These are phyloP conservation scores for Aspergillus proliferans DNA, from an alignment of 2,329 filamentous ascomycete genomes.

Conservation along the genomic window DNA sequence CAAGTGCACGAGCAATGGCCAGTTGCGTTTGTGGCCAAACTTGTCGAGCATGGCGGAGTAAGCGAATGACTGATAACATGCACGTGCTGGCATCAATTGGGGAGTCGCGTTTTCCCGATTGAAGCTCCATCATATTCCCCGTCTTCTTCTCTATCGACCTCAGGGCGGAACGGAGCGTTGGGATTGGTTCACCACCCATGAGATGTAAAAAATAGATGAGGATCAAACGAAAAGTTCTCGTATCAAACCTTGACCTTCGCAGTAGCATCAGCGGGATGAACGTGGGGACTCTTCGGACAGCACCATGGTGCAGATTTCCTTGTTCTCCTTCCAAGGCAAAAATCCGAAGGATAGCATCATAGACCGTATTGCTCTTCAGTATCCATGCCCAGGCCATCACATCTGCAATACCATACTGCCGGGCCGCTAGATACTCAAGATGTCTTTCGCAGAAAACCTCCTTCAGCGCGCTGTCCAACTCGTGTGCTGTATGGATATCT, in stretches of 20 bases:
- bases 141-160: neutral
- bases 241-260: slow-evolving; percentile 36
- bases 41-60: slow-evolving; percentile 47
- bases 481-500: neutral
- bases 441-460: slow-evolving; percentile 26
- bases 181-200: slow-evolving; percentile 22
- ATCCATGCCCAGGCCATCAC: slow-evolving; percentile 45
- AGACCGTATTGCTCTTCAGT: slow-evolving; percentile 30
- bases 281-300: slow-evolving; percentile 28
- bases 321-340: slow-evolving; percentile 23
- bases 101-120: slow-evolving; percentile 4
- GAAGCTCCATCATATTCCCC: slow-evolving; percentile 1
- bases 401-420: slow-evolving; percentile 33
- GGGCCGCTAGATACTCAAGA: slow-evolving; percentile 23
- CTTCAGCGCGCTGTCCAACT: slow-evolving; percentile 19
- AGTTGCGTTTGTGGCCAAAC: slow-evolving; percentile 44
- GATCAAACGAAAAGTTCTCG: slow-evolving; percentile 38
- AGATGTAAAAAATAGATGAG: slow-evolving; percentile 34
- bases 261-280: slow-evolving; percentile 46
- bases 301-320: slow-evolving; percentile 1
- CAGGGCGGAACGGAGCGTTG: slow-evolving; percentile 2
- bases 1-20: slow-evolving; percentile 36
- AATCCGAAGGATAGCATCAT: slow-evolving; percentile 33
- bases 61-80: slow-evolving; percentile 39
- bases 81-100: slow-evolving; percentile 24